Evolutionary conservation across 768 basidiomycete genomes (phyloP), one percentile per base, ranked within the genome.

Genomic region (Lyophyllum semitale): DNA sequence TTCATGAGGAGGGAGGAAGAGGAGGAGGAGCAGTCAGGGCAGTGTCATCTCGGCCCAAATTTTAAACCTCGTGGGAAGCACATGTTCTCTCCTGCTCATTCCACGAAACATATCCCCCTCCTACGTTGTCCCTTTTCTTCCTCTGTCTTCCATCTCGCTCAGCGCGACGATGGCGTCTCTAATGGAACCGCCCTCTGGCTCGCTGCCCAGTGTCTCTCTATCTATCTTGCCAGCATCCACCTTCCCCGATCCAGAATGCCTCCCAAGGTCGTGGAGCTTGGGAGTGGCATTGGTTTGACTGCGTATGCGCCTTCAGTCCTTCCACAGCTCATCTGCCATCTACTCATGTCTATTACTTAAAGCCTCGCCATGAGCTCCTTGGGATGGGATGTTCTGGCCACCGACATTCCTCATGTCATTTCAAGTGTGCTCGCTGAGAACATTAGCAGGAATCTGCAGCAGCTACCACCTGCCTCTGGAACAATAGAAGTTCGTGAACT

Each of bases 171-270:
- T 63, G 85, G 88, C 38, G 63, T 69, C 15, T 83, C 86, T 23
- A 93, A 89, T 55, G 93, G 93, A 17, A 93, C 91, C 2, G 83
- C 89, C 2, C 83, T 94, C 48, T 94, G 93, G 93, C 84, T 93
- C 49, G 85, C 84, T 38, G 89, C 85, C 0, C 92, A 95, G 69
- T 80, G 88, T 65, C 79, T 94, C 35, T 78, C 88, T 17, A 63
- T 77, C 41, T 91, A 85, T 65, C 75, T 92, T 29, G 71, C 77
- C 18, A 69, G 76, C 44, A 58, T 73, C 20, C 73, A 74, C 50
- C 25, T 40, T 23, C 44, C 33, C 33, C 40, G 52, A 50, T 55
- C 29, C 54, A 48, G 68, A 70, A 57, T 73, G 68, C 68, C 61
- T 27, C 68, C 68, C 26, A 74, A 75, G 51, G 86, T 81, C 8